Base-by-base conservation (phyloP, 352 stramenopile genomes). In the Phytophthora chlamydospora region DNA sequence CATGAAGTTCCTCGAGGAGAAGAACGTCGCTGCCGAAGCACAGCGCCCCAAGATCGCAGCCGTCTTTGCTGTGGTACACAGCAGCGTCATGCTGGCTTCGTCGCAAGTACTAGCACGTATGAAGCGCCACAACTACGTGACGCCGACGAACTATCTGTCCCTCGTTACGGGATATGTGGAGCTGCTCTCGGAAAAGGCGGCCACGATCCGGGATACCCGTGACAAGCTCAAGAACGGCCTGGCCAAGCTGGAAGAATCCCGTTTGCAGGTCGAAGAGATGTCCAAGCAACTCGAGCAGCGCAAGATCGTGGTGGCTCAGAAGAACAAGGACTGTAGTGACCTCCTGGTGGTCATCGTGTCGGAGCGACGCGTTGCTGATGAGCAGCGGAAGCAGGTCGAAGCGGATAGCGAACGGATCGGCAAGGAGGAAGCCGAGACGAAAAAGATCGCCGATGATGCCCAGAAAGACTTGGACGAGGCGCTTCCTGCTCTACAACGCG, bases 271-370 rank as follows among this genome's bases (percentile, higher is more conserved):
- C 7, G 87, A 94, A 62, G 80, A 92, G 14, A 93, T 96, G 85
- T 94, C 85, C 11, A 91, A 87, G 45, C 85, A 94, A 29, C 73
- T 96, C 6, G 85, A 94, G 48, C 68, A 94, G 58, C 95, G 93
- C 6, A 97, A 98, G 55, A 64, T 97, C 14, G 69, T 97, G 1
- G 91, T 97, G 2, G 90, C 86, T 3, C 75, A 96, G 47, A 92
- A 96, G 47, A 97, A 98, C 59, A 97, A 98, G 32, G 92, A 98
- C 51, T 98, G 93, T 62, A 97, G 97, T 51, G 90, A 98, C 59
- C 75, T 98, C 43, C 75, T 98, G 0, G 92, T 98, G 9, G 85
- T 97, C 17, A 98, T 98, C 60, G 92, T 98, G 0, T 93, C 80
- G 7, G 93, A 98, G 51, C 73, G 88, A n/a, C 87, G 93, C n/a